A percentile compares a stretch with the other conserved stretches of the same genome.
Evolutionary conservation across 257 asterid genomes (phyloP).

Genomic region (Solanum medicagineum): DNA sequence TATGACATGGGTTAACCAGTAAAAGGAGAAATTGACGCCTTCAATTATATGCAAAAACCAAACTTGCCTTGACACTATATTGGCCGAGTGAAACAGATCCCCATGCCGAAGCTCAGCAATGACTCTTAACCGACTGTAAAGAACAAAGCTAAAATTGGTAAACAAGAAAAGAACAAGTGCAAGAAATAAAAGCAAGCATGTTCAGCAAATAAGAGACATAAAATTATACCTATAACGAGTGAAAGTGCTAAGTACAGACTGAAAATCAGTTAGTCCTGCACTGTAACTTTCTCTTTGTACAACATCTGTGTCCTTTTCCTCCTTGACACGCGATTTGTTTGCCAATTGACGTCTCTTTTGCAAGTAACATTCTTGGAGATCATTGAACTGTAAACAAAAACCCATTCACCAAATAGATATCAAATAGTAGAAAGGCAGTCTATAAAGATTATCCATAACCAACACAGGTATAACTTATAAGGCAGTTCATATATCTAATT

Average conservation of each 20-base stretch:
- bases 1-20: background rate
- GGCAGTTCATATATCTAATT: background rate
- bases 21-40: background rate
- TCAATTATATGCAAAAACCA: background rate
- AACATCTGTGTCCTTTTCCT: conserved; percentile 21
- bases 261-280: conserved; percentile 70
- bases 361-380: conserved; percentile 75
- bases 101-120: conserved; percentile 78
- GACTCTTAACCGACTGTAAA: conserved; percentile 70
- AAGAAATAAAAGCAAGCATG: conserved; percentile 2
- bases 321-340: conserved; percentile 26
- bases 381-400: conserved; percentile 51
- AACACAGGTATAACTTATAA: background rate
- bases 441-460: background rate
- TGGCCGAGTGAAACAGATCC: conserved; percentile 75
- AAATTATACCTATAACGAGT: conserved; percentile 60
- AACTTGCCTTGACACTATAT: conserved; percentile 75
- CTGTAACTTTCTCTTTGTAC: conserved; percentile 54
- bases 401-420: conserved; percentile 6
- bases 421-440: background rate
- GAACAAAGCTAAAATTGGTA: background rate
- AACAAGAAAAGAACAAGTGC: background rate
- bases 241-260: conserved; percentile 67
- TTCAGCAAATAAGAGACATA: background rate
- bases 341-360: conserved; percentile 57